phyloP scores from a whole-genome alignment of 2,329 filamentous ascomycete genomes.

The Aspergillus aculeatinus region DNA sequence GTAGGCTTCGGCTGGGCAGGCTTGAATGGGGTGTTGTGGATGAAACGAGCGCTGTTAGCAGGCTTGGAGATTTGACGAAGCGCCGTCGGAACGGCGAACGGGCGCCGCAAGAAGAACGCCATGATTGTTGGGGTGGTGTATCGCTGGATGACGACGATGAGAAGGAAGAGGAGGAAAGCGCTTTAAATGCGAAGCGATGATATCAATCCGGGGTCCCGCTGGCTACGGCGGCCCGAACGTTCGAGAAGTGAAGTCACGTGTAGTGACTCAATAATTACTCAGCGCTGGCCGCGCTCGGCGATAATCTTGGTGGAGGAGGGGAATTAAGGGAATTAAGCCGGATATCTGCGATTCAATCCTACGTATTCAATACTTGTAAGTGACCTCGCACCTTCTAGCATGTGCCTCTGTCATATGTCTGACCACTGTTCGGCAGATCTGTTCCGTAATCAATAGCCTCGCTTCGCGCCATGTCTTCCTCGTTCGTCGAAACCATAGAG shows the following conservation, averaged over 20 bases:
- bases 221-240: constrained; percentile 34
- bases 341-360: background rate
- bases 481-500: constrained; percentile 60
- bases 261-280: constrained; percentile 12
- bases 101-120: constrained; percentile 64
- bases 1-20: constrained; percentile 43
- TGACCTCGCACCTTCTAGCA: background rate
- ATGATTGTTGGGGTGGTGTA: constrained; percentile 43
- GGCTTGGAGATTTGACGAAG: constrained; percentile 58
- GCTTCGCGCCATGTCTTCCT: constrained; percentile 23
- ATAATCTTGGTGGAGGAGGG: constrained; percentile 19
- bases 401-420: background rate
- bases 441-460: background rate
- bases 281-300: constrained; percentile 12
- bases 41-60: constrained; percentile 53
- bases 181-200: constrained; percentile 25
- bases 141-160: constrained; percentile 8
- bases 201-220: constrained; percentile 24
- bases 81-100: constrained; percentile 61
- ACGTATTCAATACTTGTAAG: background rate
- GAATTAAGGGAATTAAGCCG: constrained; percentile 5
- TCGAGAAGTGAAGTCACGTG: constrained; percentile 36
- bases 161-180: constrained; percentile 14
- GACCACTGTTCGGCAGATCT: background rate
- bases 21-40: constrained; percentile 60